Conservation (phyloP, 2,329 filamentous ascomycete species). For the Phyllosticta paracitricarpa region DNA sequence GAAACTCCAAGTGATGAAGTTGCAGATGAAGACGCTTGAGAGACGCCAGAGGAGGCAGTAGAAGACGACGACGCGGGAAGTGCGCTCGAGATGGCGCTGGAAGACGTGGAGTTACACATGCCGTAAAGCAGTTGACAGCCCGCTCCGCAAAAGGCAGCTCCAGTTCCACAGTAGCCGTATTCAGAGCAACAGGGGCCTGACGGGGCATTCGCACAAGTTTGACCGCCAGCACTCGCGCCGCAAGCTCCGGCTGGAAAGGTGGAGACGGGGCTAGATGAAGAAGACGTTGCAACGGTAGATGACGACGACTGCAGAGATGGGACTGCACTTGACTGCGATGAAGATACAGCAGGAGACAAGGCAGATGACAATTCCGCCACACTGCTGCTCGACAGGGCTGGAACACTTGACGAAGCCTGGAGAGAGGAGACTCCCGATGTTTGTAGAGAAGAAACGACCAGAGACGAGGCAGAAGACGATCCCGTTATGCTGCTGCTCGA, state of each 20-base stretch:
- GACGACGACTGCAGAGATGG: neutral
- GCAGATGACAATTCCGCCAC: neutral
- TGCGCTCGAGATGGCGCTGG: neutral
- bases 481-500: neutral
- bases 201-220: neutral
- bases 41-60: too few species aligned
- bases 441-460: neutral
- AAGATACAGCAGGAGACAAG: neutral
- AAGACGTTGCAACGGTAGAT: neutral
- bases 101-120: slow-evolving; percentile 16
- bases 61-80: neutral
- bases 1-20: neutral
- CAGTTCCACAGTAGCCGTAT: slow-evolving; percentile 1
- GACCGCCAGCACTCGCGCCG: neutral
- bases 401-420: neutral
- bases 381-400: neutral
- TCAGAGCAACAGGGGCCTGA: slow-evolving; percentile 6
- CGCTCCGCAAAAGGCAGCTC: slow-evolving; percentile 25
- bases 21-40: neutral
- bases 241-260: neutral
- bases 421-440: neutral
- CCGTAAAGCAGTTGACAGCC: slow-evolving; percentile 31
- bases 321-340: too few species aligned
- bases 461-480: too few species aligned
- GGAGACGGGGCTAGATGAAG: neutral